phyloP scores from a whole-genome alignment of 768 basidiomycete genomes.

The Suillus sp. region DNA sequence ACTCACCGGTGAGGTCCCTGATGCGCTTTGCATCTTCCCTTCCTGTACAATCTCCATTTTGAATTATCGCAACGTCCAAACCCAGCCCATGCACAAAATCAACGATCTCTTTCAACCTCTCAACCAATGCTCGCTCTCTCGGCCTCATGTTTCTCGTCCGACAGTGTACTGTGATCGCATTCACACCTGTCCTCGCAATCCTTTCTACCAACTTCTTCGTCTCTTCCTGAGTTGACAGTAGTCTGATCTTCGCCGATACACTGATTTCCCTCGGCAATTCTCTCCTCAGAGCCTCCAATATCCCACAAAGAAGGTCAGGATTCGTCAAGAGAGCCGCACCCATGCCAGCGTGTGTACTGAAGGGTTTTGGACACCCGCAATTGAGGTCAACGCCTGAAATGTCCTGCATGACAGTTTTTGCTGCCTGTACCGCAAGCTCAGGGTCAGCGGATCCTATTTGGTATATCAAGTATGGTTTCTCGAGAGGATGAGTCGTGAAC shows the following conservation, averaged over 20 bases:
- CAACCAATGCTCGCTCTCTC: constrained; percentile 74
- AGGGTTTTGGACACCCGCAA: constrained; percentile 96
- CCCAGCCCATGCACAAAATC: constrained; percentile 77
- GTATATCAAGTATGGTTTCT: constrained; percentile 93
- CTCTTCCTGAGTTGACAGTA: constrained; percentile 83
- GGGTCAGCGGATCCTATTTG: constrained; percentile 94
- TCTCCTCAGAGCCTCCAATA: constrained; percentile 75
- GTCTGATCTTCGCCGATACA: constrained; percentile 92
- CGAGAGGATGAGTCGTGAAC: constrained; percentile 91
- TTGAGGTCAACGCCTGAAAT: constrained; percentile 96
- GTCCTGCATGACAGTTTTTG: constrained; percentile 82
- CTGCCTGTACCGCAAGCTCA: constrained; percentile 89
- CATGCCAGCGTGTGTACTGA: constrained; percentile 94
- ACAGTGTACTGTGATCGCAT: constrained; percentile 91
- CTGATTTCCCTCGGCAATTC: constrained; percentile 77
- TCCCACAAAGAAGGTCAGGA: constrained; percentile 88
- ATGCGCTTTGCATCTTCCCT: constrained; percentile 80
- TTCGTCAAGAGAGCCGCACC: constrained; percentile 93
- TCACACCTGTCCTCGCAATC: constrained; percentile 86
- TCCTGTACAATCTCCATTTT: constrained; percentile 90
- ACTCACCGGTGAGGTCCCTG: constrained; percentile 70
- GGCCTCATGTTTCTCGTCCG: constrained; percentile 91
- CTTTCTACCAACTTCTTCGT: constrained; percentile 88
- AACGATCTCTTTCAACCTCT: constrained; percentile 82
- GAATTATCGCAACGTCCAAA: constrained; percentile 81